Evolutionary conservation across 306 rosid species (phyloP).

Genomic region (Senna tora): DNA sequence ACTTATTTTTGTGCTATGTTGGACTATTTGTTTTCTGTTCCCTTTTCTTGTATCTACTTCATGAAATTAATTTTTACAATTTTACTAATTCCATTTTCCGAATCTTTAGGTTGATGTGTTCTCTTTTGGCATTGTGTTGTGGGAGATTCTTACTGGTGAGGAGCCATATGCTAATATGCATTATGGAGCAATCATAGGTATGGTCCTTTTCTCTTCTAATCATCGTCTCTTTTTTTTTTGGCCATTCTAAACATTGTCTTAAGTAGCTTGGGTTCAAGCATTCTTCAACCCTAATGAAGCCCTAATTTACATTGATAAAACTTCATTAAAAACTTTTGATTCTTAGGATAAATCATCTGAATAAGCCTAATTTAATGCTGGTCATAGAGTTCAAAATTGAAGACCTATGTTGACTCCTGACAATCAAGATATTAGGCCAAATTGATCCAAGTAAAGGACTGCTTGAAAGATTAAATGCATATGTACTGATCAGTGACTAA

Average conservation of each 20-base stretch:
- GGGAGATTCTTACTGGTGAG: slow-evolving; percentile 97
- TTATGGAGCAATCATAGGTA: slow-evolving; percentile 94
- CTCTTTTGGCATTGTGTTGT: slow-evolving; percentile 89
- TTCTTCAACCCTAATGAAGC: neutral
- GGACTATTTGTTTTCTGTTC: neutral
- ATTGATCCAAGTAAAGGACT: slow-evolving; percentile 14
- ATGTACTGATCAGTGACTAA: neutral
- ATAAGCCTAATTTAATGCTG: neutral
- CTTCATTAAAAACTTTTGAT: neutral
- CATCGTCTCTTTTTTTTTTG: too few relatives aligned
- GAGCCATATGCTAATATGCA: slow-evolving; percentile 99
- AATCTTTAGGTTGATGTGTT: slow-evolving; percentile 80
- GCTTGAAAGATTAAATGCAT: neutral
- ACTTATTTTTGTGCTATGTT: neutral
- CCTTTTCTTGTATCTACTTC: neutral
- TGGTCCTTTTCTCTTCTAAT: slow-evolving; percentile 16
- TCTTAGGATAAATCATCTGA: neutral
- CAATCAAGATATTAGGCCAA: neutral
- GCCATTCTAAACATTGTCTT: neutral
- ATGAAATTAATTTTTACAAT: slow-evolving; percentile 17
- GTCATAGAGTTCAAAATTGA: neutral
- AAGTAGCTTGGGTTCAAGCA: neutral
- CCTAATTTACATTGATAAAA: neutral
- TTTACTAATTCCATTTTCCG: slow-evolving; percentile 25
- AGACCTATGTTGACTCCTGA: neutral